Evolutionary conservation across 495 filamentous ascomycete species (phyloP), one percentile per base, ranked within the genome.

Genomic region (Penicillium pulvis): DNA sequence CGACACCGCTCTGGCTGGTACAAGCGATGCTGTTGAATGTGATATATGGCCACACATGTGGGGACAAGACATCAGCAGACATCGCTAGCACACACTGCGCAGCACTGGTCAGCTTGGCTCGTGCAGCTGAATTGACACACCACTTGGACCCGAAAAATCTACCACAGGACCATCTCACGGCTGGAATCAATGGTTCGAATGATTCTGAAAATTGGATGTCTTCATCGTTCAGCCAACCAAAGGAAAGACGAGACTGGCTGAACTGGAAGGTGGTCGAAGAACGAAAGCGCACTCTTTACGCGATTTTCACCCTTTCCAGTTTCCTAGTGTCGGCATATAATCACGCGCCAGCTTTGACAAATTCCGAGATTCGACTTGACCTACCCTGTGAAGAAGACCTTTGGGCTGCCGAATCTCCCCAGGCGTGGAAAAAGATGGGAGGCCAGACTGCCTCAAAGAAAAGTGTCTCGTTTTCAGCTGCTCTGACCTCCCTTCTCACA

Each of bases 11-110:
- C 50, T 97, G 94, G 94, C 81, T 98, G 28, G 91, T 98, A n/a
- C 94, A 98, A 67, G 93, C 94, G 1, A 97, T 98, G 94, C 81
- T 98, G 30, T 81, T 98, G 42, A 97, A 96, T 73, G 90, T 98
- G 35, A 89, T 98, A 11, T 98, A 96, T 63, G 95, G 95, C 10
- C 91, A 98, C 63, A 92, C 96, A 61, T 97, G 91, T 69, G 95
- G 90, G 26, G 93, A 98, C 67, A 94, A 93, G 74, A 85, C 81
- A 35, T 88, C 91, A 14, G 90, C 90, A 35, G 91, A 97, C 69
- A 96, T 95, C 62, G 94, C 94, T 3, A 90, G 86, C 59, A 96
- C 87, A 1, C 94, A 97, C 62, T 95, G 91, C 64, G 90, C 92
- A 11, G 90, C 93, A 35, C 75, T 98, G 48, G 92, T 97, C 42